These are phyloP conservation scores for Monosporozyma yasuniensis DNA, from an alignment of 805 yeast species.

Conservation along the genomic window DNA sequence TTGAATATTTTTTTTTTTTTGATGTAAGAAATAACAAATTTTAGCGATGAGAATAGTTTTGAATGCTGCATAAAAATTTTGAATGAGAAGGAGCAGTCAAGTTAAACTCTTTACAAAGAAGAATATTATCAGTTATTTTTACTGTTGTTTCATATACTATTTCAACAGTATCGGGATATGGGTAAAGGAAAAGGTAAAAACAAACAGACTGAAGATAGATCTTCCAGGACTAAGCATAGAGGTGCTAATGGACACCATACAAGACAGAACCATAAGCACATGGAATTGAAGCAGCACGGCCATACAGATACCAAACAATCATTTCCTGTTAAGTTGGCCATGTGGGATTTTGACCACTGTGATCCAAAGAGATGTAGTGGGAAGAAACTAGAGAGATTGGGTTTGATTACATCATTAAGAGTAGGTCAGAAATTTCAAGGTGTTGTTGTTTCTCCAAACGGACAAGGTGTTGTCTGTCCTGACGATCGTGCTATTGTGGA, in stretches of 20 bases:
- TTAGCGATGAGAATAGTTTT: too few relatives aligned
- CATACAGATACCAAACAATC: constrained; percentile 26
- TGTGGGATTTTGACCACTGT: constrained; percentile 99
- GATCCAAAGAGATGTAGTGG: constrained; percentile 98
- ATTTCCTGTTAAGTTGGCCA: constrained; percentile 82
- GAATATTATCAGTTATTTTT: too few relatives aligned
- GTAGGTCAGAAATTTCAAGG: constrained; percentile 95
- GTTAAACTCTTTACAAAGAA: too few relatives aligned
- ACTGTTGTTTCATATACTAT: too few relatives aligned
- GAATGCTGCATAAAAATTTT: too few relatives aligned
- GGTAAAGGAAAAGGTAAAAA: constrained; percentile 37
- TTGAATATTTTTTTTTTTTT: too few relatives aligned
- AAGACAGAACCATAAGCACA: constrained; percentile 41
- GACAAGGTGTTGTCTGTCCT: constrained; percentile 83
- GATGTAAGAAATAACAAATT: too few relatives aligned
- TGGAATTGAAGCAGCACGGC: constrained; percentile 29
- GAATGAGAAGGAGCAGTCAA: too few relatives aligned
- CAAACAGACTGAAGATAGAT: constrained; percentile 36
- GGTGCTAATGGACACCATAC: constrained; percentile 52
- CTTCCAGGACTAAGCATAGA: constrained; percentile 17
- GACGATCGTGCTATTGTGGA: constrained; percentile 72
- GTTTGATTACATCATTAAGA: constrained; percentile 65
- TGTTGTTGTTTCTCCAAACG: constrained; percentile 86
- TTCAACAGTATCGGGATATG: constrained; percentile 2
- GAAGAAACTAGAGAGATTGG: constrained; percentile 82